Evolutionary conservation across 352 stramenopile species (phyloP).

Genomic region (Phytophthora brassicae): DNA sequence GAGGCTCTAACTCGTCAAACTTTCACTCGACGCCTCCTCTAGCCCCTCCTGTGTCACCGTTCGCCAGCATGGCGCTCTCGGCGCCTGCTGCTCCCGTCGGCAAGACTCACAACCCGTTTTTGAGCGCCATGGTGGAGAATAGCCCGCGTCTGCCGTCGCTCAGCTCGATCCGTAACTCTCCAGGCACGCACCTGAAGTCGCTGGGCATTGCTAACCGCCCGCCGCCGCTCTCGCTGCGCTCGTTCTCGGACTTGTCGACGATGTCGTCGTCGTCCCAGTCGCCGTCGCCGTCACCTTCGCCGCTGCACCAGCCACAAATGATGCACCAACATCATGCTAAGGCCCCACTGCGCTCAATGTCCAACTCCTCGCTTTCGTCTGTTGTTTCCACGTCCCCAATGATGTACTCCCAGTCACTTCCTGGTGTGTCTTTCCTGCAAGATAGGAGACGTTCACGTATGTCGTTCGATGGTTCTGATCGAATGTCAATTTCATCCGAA

Average conservation of each 20-base stretch:
- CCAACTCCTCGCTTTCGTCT: slow-evolving; percentile 49
- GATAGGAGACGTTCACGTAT: slow-evolving; percentile 49
- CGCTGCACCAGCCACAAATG: slow-evolving; percentile 35
- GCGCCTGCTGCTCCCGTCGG: slow-evolving; percentile 52
- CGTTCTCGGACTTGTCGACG: slow-evolving; percentile 54
- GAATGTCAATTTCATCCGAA: slow-evolving; percentile 64
- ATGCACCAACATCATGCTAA: slow-evolving; percentile 30
- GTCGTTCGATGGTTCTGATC: slow-evolving; percentile 69
- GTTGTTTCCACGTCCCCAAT: slow-evolving; percentile 33
- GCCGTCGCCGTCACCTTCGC: slow-evolving; percentile 37
- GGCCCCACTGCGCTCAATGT: slow-evolving; percentile 26
- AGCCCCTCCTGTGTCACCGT: slow-evolving; percentile 67
- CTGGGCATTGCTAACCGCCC: slow-evolving; percentile 62
- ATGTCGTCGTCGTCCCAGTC: slow-evolving; percentile 45
- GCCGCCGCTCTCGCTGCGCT: slow-evolving; percentile 58
- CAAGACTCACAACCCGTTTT: slow-evolving; percentile 65
- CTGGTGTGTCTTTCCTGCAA: slow-evolving; percentile 61
- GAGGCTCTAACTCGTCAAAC: slow-evolving; percentile 47
- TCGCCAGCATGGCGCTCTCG: slow-evolving; percentile 70
- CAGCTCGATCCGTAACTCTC: slow-evolving; percentile 69
- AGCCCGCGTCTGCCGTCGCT: slow-evolving; percentile 70
- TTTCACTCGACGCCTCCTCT: slow-evolving; percentile 49
- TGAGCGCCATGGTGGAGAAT: slow-evolving; percentile 54
- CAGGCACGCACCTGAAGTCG: slow-evolving; percentile 49
- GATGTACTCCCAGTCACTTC: slow-evolving; percentile 71